phyloP scores from a whole-genome alignment of 2,329 filamentous ascomycete genomes.

The Neonectria faginata region DNA sequence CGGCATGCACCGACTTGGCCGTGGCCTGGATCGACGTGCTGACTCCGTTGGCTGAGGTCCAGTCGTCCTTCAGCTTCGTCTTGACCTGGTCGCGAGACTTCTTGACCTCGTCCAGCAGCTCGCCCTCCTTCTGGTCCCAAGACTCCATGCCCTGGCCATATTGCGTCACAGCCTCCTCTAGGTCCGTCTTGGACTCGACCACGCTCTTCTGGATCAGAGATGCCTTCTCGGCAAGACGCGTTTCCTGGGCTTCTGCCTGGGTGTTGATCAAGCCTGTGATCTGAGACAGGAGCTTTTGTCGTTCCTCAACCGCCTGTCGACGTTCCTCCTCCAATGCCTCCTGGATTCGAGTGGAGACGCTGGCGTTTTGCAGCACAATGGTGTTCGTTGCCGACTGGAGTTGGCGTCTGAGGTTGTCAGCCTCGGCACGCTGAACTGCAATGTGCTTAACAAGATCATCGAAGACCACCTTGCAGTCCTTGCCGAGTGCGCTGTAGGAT shows the following conservation, averaged over 20 bases:
- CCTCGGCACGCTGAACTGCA: constrained; percentile 80
- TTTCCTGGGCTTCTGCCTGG: constrained; percentile 79
- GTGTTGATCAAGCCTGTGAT: constrained; percentile 82
- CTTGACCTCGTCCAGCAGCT: constrained; percentile 76
- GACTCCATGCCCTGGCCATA: constrained; percentile 79
- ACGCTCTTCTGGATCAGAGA: constrained; percentile 74
- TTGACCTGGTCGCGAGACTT: constrained; percentile 83
- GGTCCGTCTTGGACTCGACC: constrained; percentile 67
- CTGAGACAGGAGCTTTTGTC: constrained; percentile 78
- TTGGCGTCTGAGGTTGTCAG: constrained; percentile 77
- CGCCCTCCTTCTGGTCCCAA: constrained; percentile 77
- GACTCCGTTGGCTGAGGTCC: constrained; percentile 81
- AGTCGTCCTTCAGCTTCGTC: constrained; percentile 85
- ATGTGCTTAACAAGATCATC: constrained; percentile 83
- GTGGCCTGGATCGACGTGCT: constrained; percentile 86
- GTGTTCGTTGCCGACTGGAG: constrained; percentile 76
- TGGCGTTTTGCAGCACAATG: constrained; percentile 75
- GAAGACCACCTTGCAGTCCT: constrained; percentile 88
- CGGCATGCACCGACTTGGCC: constrained; percentile 87
- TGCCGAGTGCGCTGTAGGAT: constrained; percentile 85
- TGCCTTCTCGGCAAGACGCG: constrained; percentile 74
- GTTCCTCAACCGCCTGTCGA: constrained; percentile 76
- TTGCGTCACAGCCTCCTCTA: constrained; percentile 73
- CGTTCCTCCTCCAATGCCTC: constrained; percentile 82
- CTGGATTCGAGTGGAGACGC: constrained; percentile 74